phyloP scores from a whole-genome alignment of 306 rosid species.

The Fragaria iinumae region DNA sequence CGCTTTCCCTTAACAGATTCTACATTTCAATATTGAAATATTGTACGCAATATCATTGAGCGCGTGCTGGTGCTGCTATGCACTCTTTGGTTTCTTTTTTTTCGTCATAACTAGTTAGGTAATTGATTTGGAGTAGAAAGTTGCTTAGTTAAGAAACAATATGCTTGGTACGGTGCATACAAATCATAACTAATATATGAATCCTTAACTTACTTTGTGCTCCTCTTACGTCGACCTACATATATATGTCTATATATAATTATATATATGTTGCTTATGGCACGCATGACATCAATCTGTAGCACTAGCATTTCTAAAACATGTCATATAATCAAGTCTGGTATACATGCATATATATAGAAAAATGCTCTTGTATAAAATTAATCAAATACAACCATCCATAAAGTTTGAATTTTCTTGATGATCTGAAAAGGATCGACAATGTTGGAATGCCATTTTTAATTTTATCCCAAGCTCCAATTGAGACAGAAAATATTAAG shows the following conservation, averaged over 20 bases:
- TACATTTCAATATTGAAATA: not conserved
- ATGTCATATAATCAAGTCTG: not conserved
- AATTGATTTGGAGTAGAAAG: slow-evolving; percentile 1
- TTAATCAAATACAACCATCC: not conserved
- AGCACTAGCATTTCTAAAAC: not conserved
- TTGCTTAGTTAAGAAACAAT: not conserved
- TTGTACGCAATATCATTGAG: not conserved
- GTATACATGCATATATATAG: too few species aligned
- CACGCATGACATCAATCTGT: not conserved
- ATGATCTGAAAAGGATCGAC: not conserved
- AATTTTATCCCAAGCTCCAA: not conserved
- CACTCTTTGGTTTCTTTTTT: not conserved
- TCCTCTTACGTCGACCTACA: too few species aligned
- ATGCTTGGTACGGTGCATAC: not conserved
- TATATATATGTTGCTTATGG: not conserved
- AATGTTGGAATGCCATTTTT: not conserved
- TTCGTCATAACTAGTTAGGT: not conserved
- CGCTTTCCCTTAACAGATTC: not conserved
- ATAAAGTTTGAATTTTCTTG: not conserved
- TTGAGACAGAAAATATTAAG: not conserved
- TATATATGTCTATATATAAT: too few species aligned
- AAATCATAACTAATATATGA: not conserved
- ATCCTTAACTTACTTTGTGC: not conserved
- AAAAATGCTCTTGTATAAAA: not conserved
- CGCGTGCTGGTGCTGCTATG: not conserved